Conservation (phyloP, 1,139 yeast species). For the Hemisphaericaspora xylanilytica region DNA sequence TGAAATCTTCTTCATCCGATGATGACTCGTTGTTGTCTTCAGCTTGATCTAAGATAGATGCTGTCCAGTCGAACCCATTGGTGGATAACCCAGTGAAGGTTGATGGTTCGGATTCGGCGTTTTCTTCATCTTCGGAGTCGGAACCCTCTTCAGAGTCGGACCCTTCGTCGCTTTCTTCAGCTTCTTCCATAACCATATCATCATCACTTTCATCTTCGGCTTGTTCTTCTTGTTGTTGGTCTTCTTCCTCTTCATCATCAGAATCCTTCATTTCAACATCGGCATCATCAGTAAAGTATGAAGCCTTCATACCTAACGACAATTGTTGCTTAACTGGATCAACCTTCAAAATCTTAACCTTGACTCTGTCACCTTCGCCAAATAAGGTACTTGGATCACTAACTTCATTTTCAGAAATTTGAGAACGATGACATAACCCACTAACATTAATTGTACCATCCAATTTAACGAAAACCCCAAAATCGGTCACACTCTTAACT, state of each 20-base stretch:
- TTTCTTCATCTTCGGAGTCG: slow-evolving; percentile 18
- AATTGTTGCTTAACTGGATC: slow-evolving; percentile 68
- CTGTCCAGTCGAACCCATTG: slow-evolving; percentile 92
- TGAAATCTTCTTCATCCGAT: slow-evolving; percentile 57
- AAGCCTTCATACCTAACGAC: slow-evolving; percentile 91
- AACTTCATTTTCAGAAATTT: slow-evolving; percentile 68
- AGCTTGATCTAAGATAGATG: slow-evolving; percentile 79
- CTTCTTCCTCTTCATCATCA: slow-evolving; percentile 24
- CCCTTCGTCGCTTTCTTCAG: slow-evolving; percentile 21
- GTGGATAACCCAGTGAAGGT: slow-evolving; percentile 63
- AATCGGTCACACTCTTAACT: slow-evolving; percentile 77
- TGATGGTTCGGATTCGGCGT: slow-evolving; percentile 21
- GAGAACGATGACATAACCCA: slow-evolving; percentile 86
- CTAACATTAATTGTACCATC: slow-evolving; percentile 72
- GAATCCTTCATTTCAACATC: slow-evolving; percentile 28
- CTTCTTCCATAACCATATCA: slow-evolving; percentile 18
- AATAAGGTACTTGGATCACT: slow-evolving; percentile 59
- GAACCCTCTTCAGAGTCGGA: slow-evolving; percentile 25
- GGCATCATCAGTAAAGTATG: slow-evolving; percentile 60
- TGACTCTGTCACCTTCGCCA: slow-evolving; percentile 86
- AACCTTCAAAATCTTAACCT: slow-evolving; percentile 70
- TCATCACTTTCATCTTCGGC: slow-evolving; percentile 22
- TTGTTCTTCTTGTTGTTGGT: slow-evolving; percentile 25
- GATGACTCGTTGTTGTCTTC: slow-evolving; percentile 50
- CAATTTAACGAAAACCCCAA: slow-evolving; percentile 84